Conservation (phyloP, 805 yeast species). For the Cyberlindnera mycetangii region DNA sequence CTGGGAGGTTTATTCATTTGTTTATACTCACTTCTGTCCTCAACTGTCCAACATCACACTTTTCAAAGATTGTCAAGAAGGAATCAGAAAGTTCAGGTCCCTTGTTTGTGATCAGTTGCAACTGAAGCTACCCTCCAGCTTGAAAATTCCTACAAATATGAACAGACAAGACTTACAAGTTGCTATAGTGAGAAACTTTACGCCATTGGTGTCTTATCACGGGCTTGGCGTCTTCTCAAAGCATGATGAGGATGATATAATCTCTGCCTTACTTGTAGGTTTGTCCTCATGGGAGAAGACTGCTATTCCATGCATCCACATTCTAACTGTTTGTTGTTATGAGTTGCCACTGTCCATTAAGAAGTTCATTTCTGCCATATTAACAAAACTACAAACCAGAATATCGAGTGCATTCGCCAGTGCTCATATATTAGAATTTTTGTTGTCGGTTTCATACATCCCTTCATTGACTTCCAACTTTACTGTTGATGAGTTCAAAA, state of each 20-base stretch:
- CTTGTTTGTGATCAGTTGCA: conserved; percentile 59
- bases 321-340: conserved; percentile 73
- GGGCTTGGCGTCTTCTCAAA: conserved; percentile 41
- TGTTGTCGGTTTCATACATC: conserved; percentile 60
- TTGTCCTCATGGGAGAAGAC: conserved; percentile 76
- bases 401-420: conserved; percentile 67
- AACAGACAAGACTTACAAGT: conserved; percentile 64
- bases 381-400: conserved; percentile 71
- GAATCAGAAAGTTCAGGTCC: conserved; percentile 39
- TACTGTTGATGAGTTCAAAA: conserved; percentile 70
- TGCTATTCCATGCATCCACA: conserved; percentile 74
- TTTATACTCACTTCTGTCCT: conserved; percentile 66
- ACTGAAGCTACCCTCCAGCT: conserved; percentile 42
- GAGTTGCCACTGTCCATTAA: conserved; percentile 75
- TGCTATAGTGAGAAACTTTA: conserved; percentile 57
- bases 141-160: conserved; percentile 41
- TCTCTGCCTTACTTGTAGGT: conserved; percentile 57
- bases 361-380: conserved; percentile 61
- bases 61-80: conserved; percentile 40
- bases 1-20: conserved; percentile 71
- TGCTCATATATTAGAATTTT: conserved; percentile 73
- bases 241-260: conserved; percentile 59
- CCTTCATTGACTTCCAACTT: conserved; percentile 69
- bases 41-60: conserved; percentile 60
- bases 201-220: conserved; percentile 62